Percentiles rank a stretch among this genome's conserved stretches.
phyloP scores from a whole-genome alignment of 1,284 basidiomycete genomes.

The Abortiporus biennis region DNA sequence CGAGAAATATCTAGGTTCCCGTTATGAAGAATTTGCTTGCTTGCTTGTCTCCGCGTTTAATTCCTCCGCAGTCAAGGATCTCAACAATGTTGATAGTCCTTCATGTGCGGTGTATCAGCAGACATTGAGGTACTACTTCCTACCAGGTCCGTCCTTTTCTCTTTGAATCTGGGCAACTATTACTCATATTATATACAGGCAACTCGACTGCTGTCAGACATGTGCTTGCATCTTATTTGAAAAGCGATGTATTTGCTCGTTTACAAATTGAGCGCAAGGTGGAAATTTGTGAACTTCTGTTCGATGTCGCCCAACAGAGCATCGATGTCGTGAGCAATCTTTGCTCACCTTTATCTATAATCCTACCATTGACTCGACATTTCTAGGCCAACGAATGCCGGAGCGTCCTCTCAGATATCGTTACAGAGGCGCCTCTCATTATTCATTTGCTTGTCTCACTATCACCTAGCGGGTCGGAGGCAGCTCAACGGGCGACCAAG shows the following conservation, averaged over 20 bases:
- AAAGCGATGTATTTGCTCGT: slow-evolving; percentile 44
- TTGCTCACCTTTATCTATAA: background rate
- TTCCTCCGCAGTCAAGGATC: slow-evolving; percentile 31
- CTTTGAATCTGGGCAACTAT: background rate
- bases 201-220: slow-evolving; percentile 26
- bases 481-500: slow-evolving; percentile 49
- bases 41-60: slow-evolving; percentile 57
- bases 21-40: slow-evolving; percentile 36
- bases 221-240: slow-evolving; percentile 39
- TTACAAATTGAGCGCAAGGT: slow-evolving; percentile 48
- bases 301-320: slow-evolving; percentile 42
- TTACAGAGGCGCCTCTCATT: slow-evolving; percentile 49
- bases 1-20: slow-evolving; percentile 16
- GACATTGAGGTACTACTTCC: slow-evolving; percentile 39
- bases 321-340: slow-evolving; percentile 38
- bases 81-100: slow-evolving; percentile 40
- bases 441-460: slow-evolving; percentile 53
- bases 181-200: slow-evolving; percentile 23
- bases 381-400: slow-evolving; percentile 46
- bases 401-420: slow-evolving; percentile 38
- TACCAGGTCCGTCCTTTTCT: slow-evolving; percentile 29
- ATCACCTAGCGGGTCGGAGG: slow-evolving; percentile 35
- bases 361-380: background rate
- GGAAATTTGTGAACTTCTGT: slow-evolving; percentile 46
- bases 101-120: slow-evolving; percentile 45